A percentile compares a stretch with the other conserved stretches of the same genome.
Evolutionary conservation across 257 asterid genomes (phyloP).

Genomic region (Solanum appendiculatum): DNA sequence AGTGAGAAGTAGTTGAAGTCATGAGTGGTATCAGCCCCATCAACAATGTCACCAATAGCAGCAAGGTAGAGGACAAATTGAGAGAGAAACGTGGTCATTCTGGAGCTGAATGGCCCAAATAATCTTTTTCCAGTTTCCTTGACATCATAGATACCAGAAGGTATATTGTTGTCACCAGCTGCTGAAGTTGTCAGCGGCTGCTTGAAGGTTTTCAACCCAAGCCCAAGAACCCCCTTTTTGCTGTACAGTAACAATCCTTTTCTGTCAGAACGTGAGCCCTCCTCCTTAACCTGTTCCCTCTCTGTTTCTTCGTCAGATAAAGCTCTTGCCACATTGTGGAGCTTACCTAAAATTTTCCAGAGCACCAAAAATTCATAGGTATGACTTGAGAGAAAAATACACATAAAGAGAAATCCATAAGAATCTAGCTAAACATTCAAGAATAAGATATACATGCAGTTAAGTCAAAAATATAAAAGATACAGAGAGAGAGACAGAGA

Average conservation of each 20-base stretch:
- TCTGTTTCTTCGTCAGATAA: constrained; percentile 89
- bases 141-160: constrained; percentile 59
- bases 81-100: constrained; percentile 76
- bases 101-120: constrained; percentile 71
- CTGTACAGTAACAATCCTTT: constrained; percentile 39
- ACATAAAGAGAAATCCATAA: background rate
- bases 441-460: background rate
- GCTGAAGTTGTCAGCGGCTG: constrained; percentile 30
- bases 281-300: constrained; percentile 51
- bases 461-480: background rate
- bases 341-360: constrained; percentile 53
- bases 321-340: constrained; percentile 95
- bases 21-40: constrained; percentile 98
- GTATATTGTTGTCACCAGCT: constrained; percentile 44
- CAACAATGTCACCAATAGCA: constrained; percentile 97
- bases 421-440: background rate
- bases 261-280: constrained; percentile 50
- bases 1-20: constrained; percentile 96
- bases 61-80: constrained; percentile 95
- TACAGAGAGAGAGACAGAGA: background rate
- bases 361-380: background rate
- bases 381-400: background rate
- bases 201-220: constrained; percentile 67
- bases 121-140: constrained; percentile 70
- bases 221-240: constrained; percentile 70